Conservation (phyloP, 148 eudicot species). For the Vaccinium macrocarpon region DNA sequence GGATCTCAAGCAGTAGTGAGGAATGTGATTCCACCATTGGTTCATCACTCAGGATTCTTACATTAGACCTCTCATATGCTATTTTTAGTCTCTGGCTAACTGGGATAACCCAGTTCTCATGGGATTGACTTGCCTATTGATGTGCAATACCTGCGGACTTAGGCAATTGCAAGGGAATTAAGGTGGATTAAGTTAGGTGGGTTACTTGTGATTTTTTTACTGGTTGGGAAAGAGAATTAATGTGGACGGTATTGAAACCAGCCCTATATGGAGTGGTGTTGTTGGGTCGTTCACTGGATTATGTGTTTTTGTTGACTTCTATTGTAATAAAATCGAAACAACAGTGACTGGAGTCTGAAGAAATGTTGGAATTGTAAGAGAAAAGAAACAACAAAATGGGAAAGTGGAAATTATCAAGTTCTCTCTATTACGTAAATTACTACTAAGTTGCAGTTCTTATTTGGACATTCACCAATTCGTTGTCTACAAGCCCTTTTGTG, state of each 20-base stretch:
- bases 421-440: background rate
- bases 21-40: background rate
- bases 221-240: background rate
- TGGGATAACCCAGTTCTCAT: background rate
- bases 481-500: background rate
- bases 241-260: background rate
- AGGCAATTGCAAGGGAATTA: background rate
- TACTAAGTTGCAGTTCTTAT: background rate
- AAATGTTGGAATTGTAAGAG: background rate
- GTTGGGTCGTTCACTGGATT: background rate
- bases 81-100: background rate
- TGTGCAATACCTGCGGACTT: background rate
- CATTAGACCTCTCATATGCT: background rate
- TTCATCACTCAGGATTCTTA: background rate
- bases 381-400: background rate
- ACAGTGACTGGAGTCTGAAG: background rate
- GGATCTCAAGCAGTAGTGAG: conserved; percentile 3
- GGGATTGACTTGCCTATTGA: background rate
- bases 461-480: background rate
- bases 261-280: background rate
- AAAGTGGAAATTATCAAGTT: background rate
- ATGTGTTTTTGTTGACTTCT: background rate
- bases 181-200: background rate
- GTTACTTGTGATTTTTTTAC: background rate
- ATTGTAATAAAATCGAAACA: background rate